Base-by-base conservation (phyloP, 2,329 filamentous ascomycete genomes). In the Verticillium alfalfae region DNA sequence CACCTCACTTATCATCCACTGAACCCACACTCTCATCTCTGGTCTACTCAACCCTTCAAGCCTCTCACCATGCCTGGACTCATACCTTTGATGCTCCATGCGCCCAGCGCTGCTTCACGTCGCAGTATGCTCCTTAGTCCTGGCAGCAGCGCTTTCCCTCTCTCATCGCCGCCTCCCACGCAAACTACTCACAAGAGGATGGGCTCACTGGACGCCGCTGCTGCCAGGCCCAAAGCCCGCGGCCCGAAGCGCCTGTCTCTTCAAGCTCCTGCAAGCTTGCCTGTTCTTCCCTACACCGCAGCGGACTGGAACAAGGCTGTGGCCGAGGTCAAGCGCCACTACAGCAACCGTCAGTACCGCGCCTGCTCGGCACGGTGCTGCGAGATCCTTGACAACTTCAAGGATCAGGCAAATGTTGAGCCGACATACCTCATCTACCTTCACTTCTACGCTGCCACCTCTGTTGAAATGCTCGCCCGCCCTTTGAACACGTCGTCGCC, bases 401-500 rank as follows among this genome's bases (percentile, higher is more conserved):
- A 77, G 65, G 75, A 81, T 57, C n/a, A 71, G 69, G 74, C 75
- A 13, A 69, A 75, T 34, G 73, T 82, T 22, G 81, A 85, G 67
- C 81, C 83, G 2, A 74, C 82, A 7, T 81, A 86, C 67, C 74
- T 85, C 38, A 82, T 87, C 65, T 86, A 85, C 63, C 76, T 87
- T 6, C 80, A 85, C 69, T 86, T 87, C 69, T 87, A 86, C 64
- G 84, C 84, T n/a, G 84, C 84, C 22, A 81, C 78, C n/a, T 81
- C 84, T 15, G 77, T 84, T 52, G 84, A 87, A 67, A 81, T 82
- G 75, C 83, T 83, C 66, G 83, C 83, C 1, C 77, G 79, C 34
- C 75, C 78, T 39, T 72, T 85, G 8, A 77, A 78, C 16, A 71
- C 76, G 12, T 76, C 76, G 2, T 81, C 81, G 0, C 70, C 77